Evolutionary conservation across 169 alveolate species (phyloP), one percentile per base, ranked within the genome.

Genomic region (Plasmodium inui): DNA sequence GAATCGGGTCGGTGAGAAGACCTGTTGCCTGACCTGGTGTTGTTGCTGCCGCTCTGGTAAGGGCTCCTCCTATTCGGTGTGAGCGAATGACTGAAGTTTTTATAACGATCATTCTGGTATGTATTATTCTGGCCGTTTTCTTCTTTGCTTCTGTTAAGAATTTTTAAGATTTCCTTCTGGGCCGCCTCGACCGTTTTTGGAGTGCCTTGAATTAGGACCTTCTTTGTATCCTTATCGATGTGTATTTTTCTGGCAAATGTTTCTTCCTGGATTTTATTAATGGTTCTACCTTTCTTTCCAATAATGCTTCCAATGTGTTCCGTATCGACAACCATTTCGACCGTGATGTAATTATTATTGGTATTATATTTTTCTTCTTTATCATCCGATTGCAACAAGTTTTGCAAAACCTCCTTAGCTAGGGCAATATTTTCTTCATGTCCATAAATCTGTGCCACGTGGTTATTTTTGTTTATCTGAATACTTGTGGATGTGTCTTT

Each of bases 271-370:
- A 88, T 88, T 78, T 79, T 88, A 37, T 88, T 88, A 19, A 88
- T 88, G 3, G 94, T 88, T 88, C 94, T 88, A 34, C 94, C 94
- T 14, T 78, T 88, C 46, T 78, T 88, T 3, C 94, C 94, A 14
- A 88, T 88, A 39, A 88, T 80, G 81, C 94, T 88, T 53, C 94
- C 94, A 17, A 88, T 88, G 19, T 88, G 71, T 88, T 88, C 94
- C 8, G 94, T 88, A 28, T 88, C 94, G 17, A 88, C 88, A 22
- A 19, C 71, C 88, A 88, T 88, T 88, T 88, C 94, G 19, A 88
- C 89, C 12, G 94, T 88, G 19, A 88, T 67, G 72, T 88, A 88
- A 57, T 22, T 50, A 85, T 85, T 85, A 85, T 74, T 85, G 17
- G 93, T 37, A 19, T 14, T 50, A 12, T 17, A 53, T 74, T 85